Conservation (phyloP, 2,329 filamentous ascomycete species). For the Aspergillus thermomutatus region DNA sequence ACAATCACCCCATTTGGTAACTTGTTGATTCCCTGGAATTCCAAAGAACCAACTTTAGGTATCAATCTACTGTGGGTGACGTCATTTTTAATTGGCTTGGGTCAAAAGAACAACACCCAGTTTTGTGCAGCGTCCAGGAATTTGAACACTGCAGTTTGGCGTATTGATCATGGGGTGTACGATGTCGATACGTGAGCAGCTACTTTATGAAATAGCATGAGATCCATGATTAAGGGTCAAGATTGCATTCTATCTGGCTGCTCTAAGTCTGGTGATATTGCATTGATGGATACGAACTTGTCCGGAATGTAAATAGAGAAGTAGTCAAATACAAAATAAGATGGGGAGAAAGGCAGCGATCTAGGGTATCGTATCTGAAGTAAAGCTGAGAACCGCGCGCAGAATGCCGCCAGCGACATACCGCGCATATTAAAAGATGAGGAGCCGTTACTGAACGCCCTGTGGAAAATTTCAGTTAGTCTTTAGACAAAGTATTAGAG, state of each 20-base stretch:
- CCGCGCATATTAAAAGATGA: neutral
- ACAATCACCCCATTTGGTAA: neutral
- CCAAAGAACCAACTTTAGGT: neutral
- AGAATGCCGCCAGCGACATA: slow-evolving; percentile 8
- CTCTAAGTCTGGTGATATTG: neutral
- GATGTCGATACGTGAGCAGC: neutral
- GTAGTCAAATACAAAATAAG: neutral
- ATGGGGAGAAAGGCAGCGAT: neutral
- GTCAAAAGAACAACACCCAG: neutral
- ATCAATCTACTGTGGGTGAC: neutral
- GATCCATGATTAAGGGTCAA: neutral
- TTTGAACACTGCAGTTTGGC: neutral
- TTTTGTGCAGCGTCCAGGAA: neutral
- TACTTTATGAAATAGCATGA: neutral
- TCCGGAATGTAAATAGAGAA: neutral
- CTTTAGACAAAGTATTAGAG: neutral
- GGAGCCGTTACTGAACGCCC: slow-evolving; percentile 17
- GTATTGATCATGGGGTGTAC: neutral
- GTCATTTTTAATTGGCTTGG: neutral
- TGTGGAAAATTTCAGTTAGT: slow-evolving; percentile 4
- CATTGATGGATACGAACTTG: neutral
- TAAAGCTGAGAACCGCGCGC: neutral
- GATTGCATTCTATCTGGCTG: neutral
- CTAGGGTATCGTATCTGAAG: slow-evolving; percentile 6
- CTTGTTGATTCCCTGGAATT: neutral